Base-by-base conservation (phyloP, 768 basidiomycete species). In the Phlegmacium glaucopus region DNA sequence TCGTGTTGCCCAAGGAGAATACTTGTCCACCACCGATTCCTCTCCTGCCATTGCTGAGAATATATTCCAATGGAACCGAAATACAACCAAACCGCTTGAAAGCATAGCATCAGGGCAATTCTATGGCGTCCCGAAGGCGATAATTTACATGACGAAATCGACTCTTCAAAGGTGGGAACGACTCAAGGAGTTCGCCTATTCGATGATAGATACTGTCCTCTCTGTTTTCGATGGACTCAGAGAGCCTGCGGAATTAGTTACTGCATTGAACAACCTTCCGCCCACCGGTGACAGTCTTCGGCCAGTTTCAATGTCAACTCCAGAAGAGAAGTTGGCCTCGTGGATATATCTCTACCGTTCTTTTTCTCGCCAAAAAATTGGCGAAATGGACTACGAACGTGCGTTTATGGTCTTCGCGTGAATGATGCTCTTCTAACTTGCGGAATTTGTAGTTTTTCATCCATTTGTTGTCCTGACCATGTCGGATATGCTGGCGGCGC, bases 91-190 rank as follows among this genome's bases (percentile, higher is more conserved):
- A 40, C 30, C 47, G n/a, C 29, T 49, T 6, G 47, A 48, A 16
- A 34, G 18, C 35, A 4, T 45, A 3, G 37, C 51, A 12, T 17
- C 51, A 10, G 43, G 38, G 6, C 16, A 44, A n/a, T 52, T 48
- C 42, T 48, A 40, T 39, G 51, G 51, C 1, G 13, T 48, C 6
- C 51, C 51, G 8, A 39, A 52, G 2, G 44, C 47, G 13, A 18
- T 52, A 6, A 45, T 52, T 7, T 52, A 48, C 39, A 48, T 48
- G 47, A 27, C 43, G n/a, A 41, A 42, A 29, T 16, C 37, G 32
- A 48, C 42, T 11, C 25, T 48, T 3, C 34, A 41, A 8, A 48
- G 40, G 39, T 52, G 51, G 51, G 45, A 32, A 15, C 25, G 47
- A 13, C n/a, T 52, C 4, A 34, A 39, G 10, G 39, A 41, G 15